Evolutionary conservation across 2,329 filamentous ascomycete species (phyloP).

Genomic region (Pezicula neosporulosa): DNA sequence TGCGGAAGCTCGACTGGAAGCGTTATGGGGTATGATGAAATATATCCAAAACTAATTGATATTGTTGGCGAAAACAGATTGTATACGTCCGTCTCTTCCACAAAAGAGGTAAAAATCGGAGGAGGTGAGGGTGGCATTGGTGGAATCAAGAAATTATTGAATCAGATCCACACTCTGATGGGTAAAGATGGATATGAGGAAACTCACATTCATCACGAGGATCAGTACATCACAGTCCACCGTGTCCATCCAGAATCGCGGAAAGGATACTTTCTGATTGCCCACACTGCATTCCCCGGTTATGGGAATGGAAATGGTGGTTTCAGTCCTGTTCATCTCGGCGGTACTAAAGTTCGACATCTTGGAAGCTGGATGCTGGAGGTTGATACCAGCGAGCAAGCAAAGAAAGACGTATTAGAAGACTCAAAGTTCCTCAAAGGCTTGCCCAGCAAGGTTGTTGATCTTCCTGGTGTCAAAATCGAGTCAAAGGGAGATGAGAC

Average conservation of each 20-base stretch:
- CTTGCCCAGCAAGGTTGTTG: constrained; percentile 76
- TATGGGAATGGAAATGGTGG: constrained; percentile 81
- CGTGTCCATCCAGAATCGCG: constrained; percentile 88
- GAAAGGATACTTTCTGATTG: constrained; percentile 92
- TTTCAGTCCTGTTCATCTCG: constrained; percentile 75
- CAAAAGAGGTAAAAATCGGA: constrained; percentile 57
- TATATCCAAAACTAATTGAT: constrained; percentile 91
- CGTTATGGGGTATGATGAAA: constrained; percentile 96
- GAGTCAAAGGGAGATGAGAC: constrained; percentile 72
- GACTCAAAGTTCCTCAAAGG: constrained; percentile 75
- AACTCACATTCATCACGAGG: constrained; percentile 94
- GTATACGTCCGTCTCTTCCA: constrained; percentile 77
- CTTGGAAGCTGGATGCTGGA: constrained; percentile 91
- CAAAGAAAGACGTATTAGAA: constrained; percentile 57
- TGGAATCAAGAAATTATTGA: constrained; percentile 86
- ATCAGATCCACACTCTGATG: constrained; percentile 94
- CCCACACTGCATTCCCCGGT: constrained; percentile 92
- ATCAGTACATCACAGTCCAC: constrained; percentile 94
- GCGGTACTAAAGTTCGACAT: constrained; percentile 79
- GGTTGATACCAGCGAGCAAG: constrained; percentile 73
- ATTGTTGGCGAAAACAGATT: constrained; percentile 83
- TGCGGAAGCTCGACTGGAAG: constrained; percentile 92
- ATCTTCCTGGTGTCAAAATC: constrained; percentile 70
- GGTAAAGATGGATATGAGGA: constrained; percentile 92
- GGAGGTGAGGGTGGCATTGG: constrained; percentile 82